A percentile compares a stretch with the other conserved stretches of the same genome.
Evolutionary conservation across 2,329 filamentous ascomycete genomes (phyloP).

Genomic region (Aureobasidium sp.): DNA sequence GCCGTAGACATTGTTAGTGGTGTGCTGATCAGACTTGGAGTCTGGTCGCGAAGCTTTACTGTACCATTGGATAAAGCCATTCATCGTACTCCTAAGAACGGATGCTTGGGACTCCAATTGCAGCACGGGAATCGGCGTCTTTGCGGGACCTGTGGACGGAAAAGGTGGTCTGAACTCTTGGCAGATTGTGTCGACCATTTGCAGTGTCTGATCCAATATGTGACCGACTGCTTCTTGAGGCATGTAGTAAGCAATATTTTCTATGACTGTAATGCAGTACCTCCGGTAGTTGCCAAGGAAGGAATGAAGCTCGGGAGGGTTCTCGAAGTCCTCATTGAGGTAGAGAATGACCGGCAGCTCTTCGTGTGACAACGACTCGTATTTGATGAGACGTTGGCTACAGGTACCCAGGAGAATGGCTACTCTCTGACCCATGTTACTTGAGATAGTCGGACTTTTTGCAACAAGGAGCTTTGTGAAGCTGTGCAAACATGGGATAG

Average conservation of each 20-base stretch:
- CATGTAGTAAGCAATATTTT: conserved; percentile 74
- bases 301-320: conserved; percentile 83
- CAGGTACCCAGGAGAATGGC: conserved; percentile 75
- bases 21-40: conserved; percentile 5
- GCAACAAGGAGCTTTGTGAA: conserved; percentile 80
- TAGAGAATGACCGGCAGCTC: conserved; percentile 75
- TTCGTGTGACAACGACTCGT: conserved; percentile 78
- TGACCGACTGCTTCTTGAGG: conserved; percentile 80
- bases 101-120: conserved; percentile 67
- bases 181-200: conserved; percentile 54
- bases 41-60: conserved; percentile 11
- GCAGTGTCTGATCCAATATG: conserved; percentile 73
- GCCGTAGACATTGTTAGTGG: conserved; percentile 6
- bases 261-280: conserved; percentile 82
- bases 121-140: conserved; percentile 65
- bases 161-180: conserved; percentile 9
- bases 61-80: conserved; percentile 16
- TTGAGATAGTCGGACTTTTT: conserved; percentile 60
- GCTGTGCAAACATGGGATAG: conserved; percentile 82
- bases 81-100: conserved; percentile 15
- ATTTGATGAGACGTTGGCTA: conserved; percentile 75
- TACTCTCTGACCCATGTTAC: conserved; percentile 55
- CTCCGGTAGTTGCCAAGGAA: conserved; percentile 93
- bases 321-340: conserved; percentile 89
- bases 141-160: conserved; percentile 42